phyloP scores from a whole-genome alignment of 2,329 filamentous ascomycete genomes.

The Hansfordia pulvinata region DNA sequence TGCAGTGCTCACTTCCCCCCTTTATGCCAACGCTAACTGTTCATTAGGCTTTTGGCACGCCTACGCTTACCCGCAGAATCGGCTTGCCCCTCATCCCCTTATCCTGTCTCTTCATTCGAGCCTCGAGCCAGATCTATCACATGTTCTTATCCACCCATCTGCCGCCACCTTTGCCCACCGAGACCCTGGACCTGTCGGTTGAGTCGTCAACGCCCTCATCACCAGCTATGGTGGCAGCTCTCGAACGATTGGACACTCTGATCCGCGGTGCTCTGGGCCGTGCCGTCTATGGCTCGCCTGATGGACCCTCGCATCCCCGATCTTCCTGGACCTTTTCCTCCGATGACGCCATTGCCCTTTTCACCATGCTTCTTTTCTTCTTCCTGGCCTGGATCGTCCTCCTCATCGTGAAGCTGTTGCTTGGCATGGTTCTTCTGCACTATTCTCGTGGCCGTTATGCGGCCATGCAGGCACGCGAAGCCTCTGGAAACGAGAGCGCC shows the following conservation, averaged over 20 bases:
- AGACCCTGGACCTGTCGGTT: slow-evolving; percentile 50
- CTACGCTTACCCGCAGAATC: slow-evolving; percentile 77
- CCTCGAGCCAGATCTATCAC: slow-evolving; percentile 90
- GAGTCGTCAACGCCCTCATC: slow-evolving; percentile 53
- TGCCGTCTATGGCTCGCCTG: slow-evolving; percentile 50
- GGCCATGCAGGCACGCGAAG: slow-evolving; percentile 62
- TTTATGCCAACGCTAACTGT: background rate
- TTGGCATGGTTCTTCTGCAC: slow-evolving; percentile 77
- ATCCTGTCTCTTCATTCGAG: slow-evolving; percentile 88
- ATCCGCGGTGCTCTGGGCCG: slow-evolving; percentile 67
- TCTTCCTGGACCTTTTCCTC: slow-evolving; percentile 44
- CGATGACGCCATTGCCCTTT: slow-evolving; percentile 60
- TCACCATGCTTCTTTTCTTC: slow-evolving; percentile 79
- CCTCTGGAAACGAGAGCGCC: slow-evolving; percentile 33
- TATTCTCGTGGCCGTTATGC: slow-evolving; percentile 70
- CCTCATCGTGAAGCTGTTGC: slow-evolving; percentile 68
- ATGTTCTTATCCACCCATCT: slow-evolving; percentile 91
- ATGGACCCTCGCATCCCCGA: slow-evolving; percentile 21
- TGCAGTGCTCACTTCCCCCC: too few relatives aligned
- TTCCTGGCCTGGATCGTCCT: slow-evolving; percentile 75
- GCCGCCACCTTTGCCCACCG: slow-evolving; percentile 55
- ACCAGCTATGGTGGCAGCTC: slow-evolving; percentile 61
- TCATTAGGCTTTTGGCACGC: slow-evolving; percentile 69
- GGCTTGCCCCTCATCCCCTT: slow-evolving; percentile 86
- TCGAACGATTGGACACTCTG: slow-evolving; percentile 66